A percentile compares a stretch with the other conserved stretches of the same genome.
These are phyloP conservation scores for Acacia pycnantha DNA, from an alignment of 331 rosid species.

Conservation along the genomic window DNA sequence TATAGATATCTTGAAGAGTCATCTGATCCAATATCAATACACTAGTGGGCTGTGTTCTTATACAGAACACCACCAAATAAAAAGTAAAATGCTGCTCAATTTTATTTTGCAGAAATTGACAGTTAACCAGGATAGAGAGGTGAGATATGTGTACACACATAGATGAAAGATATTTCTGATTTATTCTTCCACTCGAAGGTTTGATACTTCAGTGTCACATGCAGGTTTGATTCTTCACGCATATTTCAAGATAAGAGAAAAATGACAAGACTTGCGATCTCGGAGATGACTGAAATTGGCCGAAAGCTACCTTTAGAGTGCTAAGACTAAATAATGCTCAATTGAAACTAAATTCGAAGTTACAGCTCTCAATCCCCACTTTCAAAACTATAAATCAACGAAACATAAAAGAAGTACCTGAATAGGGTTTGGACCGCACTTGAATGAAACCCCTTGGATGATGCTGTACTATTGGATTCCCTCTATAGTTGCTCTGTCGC, in stretches of 20 bases:
- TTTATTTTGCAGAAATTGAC: neutral
- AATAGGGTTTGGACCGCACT: slow-evolving; percentile 82
- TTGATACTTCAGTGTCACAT: neutral
- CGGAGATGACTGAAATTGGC: neutral
- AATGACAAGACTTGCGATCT: neutral
- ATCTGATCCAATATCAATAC: too few species aligned
- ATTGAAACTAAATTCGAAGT: slow-evolving; percentile 19
- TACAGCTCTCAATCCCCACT: neutral
- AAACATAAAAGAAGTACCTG: slow-evolving; percentile 55
- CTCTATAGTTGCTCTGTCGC: neutral
- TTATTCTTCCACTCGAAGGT: neutral
- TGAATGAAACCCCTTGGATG: slow-evolving; percentile 74
- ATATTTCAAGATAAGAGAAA: neutral
- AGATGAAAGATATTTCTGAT: neutral
- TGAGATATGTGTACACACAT: neutral
- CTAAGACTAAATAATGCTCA: neutral
- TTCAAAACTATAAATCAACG: neutral
- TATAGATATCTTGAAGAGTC: too few species aligned
- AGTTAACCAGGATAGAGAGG: neutral
- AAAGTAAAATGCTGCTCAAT: neutral
- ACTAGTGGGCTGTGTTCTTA: too few species aligned
- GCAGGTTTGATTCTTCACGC: neutral
- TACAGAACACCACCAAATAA: too few species aligned
- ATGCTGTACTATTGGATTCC: neutral
- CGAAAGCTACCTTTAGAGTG: neutral